phyloP scores from a whole-genome alignment of 805 yeast genomes.

The Maudiozyma serrabonitensis region DNA sequence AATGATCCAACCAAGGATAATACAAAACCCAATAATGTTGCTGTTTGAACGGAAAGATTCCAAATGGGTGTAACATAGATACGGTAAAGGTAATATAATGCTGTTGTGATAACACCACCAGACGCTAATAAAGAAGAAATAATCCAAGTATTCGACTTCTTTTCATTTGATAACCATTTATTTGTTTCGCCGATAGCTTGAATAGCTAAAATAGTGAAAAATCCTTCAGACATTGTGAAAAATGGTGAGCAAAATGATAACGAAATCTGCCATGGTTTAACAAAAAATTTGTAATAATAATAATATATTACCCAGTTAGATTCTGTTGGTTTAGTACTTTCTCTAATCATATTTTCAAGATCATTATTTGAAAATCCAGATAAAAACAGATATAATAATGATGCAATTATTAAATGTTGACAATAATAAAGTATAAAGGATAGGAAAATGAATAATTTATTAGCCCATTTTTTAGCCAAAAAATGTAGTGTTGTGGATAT shows the following conservation, averaged over 20 bases:
- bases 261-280: conserved; percentile 61
- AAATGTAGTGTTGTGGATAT: conserved; percentile 64
- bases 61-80: conserved; percentile 74
- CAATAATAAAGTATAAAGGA: conserved; percentile 51
- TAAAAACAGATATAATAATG: conserved; percentile 60
- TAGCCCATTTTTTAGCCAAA: conserved; percentile 26
- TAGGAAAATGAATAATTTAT: conserved; percentile 15
- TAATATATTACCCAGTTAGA: conserved; percentile 24
- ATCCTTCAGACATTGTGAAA: conserved; percentile 85
- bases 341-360: conserved; percentile 13
- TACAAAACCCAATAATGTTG: conserved; percentile 79
- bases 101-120: conserved; percentile 65
- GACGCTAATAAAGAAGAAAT: conserved; percentile 62
- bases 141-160: conserved; percentile 69
- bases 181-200: conserved; percentile 85
- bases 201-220: conserved; percentile 82
- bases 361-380: conserved; percentile 39
- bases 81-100: conserved; percentile 70
- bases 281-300: conserved; percentile 30
- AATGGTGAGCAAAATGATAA: conserved; percentile 78
- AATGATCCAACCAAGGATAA: conserved; percentile 65
- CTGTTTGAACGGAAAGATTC: conserved; percentile 58
- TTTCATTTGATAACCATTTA: conserved; percentile 44
- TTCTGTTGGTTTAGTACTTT: conserved; percentile 15
- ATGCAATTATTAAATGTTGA: conserved; percentile 78